These are phyloP conservation scores for Pyricularia grisea DNA, from an alignment of 2,329 filamentous ascomycete genomes.

Conservation along the genomic window DNA sequence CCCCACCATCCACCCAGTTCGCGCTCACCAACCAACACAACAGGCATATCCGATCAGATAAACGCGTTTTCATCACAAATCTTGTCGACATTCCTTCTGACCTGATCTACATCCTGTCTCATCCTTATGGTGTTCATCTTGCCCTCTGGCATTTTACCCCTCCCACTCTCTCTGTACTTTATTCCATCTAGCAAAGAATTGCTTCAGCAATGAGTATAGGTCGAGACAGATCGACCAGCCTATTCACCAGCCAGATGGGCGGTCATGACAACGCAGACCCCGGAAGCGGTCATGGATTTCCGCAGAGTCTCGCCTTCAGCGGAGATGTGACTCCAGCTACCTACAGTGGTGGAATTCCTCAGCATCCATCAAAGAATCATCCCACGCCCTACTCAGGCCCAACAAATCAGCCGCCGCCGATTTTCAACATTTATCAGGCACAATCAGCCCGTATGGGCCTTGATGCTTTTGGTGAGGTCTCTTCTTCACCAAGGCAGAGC, in stretches of 20 bases:
- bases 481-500: not conserved
- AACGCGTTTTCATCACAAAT: not conserved
- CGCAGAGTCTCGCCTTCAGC: not conserved
- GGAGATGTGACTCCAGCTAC: not conserved
- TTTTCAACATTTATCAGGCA: not conserved
- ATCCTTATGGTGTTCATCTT: not conserved
- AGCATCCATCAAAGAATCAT: not conserved
- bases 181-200: not conserved
- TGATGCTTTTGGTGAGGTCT: not conserved
- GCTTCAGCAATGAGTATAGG: not conserved
- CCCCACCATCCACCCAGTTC: not conserved
- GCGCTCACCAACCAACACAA: no score
- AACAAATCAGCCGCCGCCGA: not conserved
- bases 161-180: not conserved
- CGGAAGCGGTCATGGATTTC: not conserved
- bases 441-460: not conserved
- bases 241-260: not conserved
- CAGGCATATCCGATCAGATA: no score
- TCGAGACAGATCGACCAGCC: not conserved
- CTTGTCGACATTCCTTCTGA: not conserved
- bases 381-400: not conserved
- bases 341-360: not conserved
- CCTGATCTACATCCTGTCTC: not conserved
- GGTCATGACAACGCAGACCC: not conserved
- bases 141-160: not conserved